phyloP scores from a whole-genome alignment of 805 yeast species.

The Debaryomyces maramus region DNA sequence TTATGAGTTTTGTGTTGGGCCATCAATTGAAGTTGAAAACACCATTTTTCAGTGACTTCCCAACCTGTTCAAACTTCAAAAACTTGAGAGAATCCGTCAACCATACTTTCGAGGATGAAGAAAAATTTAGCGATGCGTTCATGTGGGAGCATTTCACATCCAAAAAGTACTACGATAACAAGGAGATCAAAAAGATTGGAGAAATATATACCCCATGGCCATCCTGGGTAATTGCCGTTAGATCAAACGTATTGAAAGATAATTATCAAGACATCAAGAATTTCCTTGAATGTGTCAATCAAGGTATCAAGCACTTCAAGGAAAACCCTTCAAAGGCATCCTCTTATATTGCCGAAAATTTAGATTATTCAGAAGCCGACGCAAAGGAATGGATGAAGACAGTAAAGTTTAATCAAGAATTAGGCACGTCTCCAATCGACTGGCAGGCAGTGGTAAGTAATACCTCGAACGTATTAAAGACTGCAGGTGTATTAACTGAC shows the following conservation, averaged over 20 bases:
- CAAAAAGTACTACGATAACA: slow-evolving; percentile 75
- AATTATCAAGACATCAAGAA: slow-evolving; percentile 22
- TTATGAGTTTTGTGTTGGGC: slow-evolving; percentile 85
- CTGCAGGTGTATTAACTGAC: slow-evolving; percentile 60
- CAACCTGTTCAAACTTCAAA: slow-evolving; percentile 63
- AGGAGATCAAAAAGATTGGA: slow-evolving; percentile 80
- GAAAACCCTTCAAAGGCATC: slow-evolving; percentile 63
- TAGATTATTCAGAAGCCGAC: slow-evolving; percentile 77
- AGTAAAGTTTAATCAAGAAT: slow-evolving; percentile 56
- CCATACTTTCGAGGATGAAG: slow-evolving; percentile 39
- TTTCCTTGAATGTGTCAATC: slow-evolving; percentile 56
- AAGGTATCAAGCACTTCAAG: slow-evolving; percentile 69
- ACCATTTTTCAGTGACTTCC: slow-evolving; percentile 55
- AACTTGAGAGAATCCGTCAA: slow-evolving; percentile 82
- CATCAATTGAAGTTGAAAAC: slow-evolving; percentile 53
- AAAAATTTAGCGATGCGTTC: slow-evolving; percentile 68
- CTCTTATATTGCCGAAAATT: slow-evolving; percentile 58
- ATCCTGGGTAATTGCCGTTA: slow-evolving; percentile 79
- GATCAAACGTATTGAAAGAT: slow-evolving; percentile 34
- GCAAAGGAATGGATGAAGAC: slow-evolving; percentile 82
- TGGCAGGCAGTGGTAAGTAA: slow-evolving; percentile 51
- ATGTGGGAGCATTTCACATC: slow-evolving; percentile 97
- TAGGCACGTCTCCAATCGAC: slow-evolving; percentile 43
- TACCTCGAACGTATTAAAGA: slow-evolving; percentile 56
- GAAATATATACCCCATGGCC: slow-evolving; percentile 97